A percentile compares a stretch with the other conserved stretches of the same genome.
Evolutionary conservation across 2,329 filamentous ascomycete species (phyloP).

Genomic region (Aspergillus fumigatiaffinis): DNA sequence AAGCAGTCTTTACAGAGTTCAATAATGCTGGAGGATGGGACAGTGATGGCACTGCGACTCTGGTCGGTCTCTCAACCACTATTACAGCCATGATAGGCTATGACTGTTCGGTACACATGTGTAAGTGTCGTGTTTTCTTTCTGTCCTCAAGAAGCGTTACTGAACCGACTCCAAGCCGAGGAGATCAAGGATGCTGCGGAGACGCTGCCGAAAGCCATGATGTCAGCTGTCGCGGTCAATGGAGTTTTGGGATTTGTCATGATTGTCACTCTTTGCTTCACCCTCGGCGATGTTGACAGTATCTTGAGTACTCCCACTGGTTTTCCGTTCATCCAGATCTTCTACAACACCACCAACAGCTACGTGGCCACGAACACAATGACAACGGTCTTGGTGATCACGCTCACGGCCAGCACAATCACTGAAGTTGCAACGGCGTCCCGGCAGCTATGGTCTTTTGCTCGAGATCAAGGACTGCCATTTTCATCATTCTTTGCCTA

Average conservation of each 20-base stretch:
- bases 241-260: slow-evolving; percentile 54
- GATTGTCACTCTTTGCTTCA: slow-evolving; percentile 55
- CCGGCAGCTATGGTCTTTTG: slow-evolving; percentile 55
- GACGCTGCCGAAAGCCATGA: slow-evolving; percentile 50
- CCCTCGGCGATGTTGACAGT: slow-evolving; percentile 46
- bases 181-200: slow-evolving; percentile 46
- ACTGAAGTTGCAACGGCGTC: slow-evolving; percentile 56
- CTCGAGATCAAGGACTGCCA: slow-evolving; percentile 40
- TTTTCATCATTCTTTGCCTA: slow-evolving; percentile 37
- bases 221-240: slow-evolving; percentile 49
- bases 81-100: slow-evolving; percentile 41
- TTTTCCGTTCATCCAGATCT: slow-evolving; percentile 59
- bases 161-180: slow-evolving; percentile 28
- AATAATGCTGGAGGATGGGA: slow-evolving; percentile 41
- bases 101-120: slow-evolving; percentile 45
- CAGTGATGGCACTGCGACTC: slow-evolving; percentile 33
- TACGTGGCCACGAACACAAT: slow-evolving; percentile 49
- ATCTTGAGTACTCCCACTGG: slow-evolving; percentile 46
- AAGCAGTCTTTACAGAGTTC: slow-evolving; percentile 40
- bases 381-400: slow-evolving; percentile 48
- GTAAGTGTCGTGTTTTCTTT: slow-evolving; percentile 22
- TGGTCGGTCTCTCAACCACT: slow-evolving; percentile 40
- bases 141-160: neutral
- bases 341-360: slow-evolving; percentile 49
- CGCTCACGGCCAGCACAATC: slow-evolving; percentile 48